phyloP scores from a whole-genome alignment of 2,329 filamentous ascomycete species.

The Amauroascus verrucosus region DNA sequence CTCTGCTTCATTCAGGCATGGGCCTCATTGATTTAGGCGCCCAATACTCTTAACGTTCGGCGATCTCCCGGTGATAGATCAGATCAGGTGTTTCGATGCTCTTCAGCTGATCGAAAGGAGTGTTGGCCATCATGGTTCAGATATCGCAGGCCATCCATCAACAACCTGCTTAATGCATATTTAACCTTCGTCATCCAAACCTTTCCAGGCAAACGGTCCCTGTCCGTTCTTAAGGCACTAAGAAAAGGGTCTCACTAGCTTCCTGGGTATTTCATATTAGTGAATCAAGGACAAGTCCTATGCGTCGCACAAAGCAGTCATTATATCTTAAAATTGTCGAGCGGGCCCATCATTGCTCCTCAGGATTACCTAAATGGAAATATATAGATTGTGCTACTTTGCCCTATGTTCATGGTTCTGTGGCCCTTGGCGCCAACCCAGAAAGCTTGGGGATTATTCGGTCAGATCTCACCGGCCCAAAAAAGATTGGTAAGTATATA shows the following conservation, averaged over 20 bases:
- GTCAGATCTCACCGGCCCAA: conserved; percentile 2
- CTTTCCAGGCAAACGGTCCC: not conserved
- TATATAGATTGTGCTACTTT: not conserved
- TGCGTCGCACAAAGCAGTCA: not conserved
- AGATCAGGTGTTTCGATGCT: not conserved
- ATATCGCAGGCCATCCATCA: not conserved
- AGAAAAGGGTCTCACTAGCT: not conserved
- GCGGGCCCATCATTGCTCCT: not conserved
- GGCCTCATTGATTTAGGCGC: conserved; percentile 4
- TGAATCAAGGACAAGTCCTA: not conserved
- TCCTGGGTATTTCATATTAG: not conserved
- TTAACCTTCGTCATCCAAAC: not conserved
- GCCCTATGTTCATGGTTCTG: not conserved
- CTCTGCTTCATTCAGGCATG: conserved; percentile 9
- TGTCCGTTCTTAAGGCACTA: not conserved
- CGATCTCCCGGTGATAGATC: conserved; percentile 1
- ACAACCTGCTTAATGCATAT: conserved; percentile 3
- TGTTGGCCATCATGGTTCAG: not conserved
- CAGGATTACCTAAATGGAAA: not conserved
- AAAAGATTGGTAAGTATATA: not conserved
- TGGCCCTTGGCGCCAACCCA: conserved; percentile 1
- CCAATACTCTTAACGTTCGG: conserved; percentile 2
- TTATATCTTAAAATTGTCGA: not conserved
- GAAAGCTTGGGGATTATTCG: conserved; percentile 3
- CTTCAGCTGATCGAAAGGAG: not conserved